Conservation (phyloP, 2,329 filamentous ascomycete species). For the Didymella pinodella region DNA sequence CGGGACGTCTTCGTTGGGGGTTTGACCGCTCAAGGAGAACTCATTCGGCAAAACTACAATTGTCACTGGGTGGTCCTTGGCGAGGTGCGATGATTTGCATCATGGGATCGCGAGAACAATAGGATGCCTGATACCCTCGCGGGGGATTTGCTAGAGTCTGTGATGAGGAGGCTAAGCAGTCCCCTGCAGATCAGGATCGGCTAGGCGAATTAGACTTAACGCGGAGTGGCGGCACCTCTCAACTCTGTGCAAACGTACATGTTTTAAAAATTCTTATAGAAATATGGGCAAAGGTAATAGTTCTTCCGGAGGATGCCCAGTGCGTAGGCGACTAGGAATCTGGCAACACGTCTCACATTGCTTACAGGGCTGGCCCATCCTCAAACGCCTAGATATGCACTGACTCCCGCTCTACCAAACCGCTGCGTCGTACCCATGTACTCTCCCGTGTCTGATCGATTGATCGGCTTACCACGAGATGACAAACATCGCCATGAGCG, state of each 20-base stretch:
- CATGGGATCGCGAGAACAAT: conserved; percentile 12
- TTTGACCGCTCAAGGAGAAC: conserved; percentile 4
- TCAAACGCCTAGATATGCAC: conserved; percentile 20
- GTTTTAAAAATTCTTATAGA: conserved; percentile 13
- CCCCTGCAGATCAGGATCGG: conserved; percentile 18
- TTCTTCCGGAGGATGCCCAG: conserved; percentile 7
- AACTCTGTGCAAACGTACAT: background rate
- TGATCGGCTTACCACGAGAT: conserved; percentile 9
- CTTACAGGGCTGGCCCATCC: conserved; percentile 4
- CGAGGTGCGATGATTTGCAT: conserved; percentile 15
- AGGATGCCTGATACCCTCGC: conserved; percentile 15
- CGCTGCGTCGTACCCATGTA: conserved; percentile 9
- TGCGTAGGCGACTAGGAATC: conserved; percentile 2
- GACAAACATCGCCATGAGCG: conserved; percentile 17
- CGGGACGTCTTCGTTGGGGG: conserved; percentile 2
- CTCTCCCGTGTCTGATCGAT: background rate
- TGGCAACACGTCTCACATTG: conserved; percentile 8
- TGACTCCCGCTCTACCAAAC: conserved; percentile 11
- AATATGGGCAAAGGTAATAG: conserved; percentile 9
- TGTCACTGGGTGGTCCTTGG: conserved; percentile 6
- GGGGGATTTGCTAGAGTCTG: conserved; percentile 14
- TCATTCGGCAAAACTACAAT: conserved; percentile 15
- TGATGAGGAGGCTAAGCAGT: conserved; percentile 11
- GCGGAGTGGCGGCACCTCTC: conserved; percentile 6
- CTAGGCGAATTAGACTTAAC: conserved; percentile 11